These are phyloP conservation scores for Colletotrichum ledebouriae DNA, from an alignment of 2,329 filamentous ascomycete genomes.

Conservation along the genomic window DNA sequence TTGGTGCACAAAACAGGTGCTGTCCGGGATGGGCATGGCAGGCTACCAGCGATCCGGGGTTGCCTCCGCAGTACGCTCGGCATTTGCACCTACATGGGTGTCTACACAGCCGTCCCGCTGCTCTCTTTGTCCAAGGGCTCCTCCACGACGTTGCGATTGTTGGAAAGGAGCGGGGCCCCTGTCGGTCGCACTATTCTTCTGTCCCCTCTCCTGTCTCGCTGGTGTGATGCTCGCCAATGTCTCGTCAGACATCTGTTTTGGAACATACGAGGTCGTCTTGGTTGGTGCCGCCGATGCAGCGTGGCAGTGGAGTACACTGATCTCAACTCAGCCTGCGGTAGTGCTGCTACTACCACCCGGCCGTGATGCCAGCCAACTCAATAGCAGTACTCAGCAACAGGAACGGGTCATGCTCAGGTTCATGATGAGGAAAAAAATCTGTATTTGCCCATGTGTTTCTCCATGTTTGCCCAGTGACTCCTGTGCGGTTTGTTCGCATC, in stretches of 20 bases:
- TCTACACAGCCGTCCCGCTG: too few relatives aligned
- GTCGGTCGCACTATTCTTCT: not conserved
- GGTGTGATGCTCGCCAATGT: not conserved
- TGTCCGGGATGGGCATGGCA: too few relatives aligned
- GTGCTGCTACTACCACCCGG: not conserved
- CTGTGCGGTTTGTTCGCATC: not conserved
- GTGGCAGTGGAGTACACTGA: not conserved
- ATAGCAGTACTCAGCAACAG: not conserved
- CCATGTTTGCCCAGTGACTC: not conserved
- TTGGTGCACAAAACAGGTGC: too few relatives aligned
- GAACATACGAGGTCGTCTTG: not conserved
- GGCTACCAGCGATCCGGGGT: too few relatives aligned
- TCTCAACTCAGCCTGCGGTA: not conserved
- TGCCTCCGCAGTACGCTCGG: too few relatives aligned
- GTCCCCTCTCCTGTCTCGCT: not conserved
- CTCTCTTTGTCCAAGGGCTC: too few relatives aligned
- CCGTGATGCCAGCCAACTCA: not conserved
- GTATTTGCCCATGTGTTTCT: not conserved
- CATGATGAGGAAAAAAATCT: not conserved
- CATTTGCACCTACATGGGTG: too few relatives aligned
- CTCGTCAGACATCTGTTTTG: not conserved
- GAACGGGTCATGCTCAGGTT: slow-evolving; percentile 1
- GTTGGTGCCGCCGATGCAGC: not conserved
- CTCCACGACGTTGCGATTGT: too few relatives aligned
- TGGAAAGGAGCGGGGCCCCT: not conserved